A percentile compares a stretch with the other conserved stretches of the same genome.
Conservation (phyloP, 768 basidiomycete genomes). For the Cystofilobasidium macerans region DNA sequence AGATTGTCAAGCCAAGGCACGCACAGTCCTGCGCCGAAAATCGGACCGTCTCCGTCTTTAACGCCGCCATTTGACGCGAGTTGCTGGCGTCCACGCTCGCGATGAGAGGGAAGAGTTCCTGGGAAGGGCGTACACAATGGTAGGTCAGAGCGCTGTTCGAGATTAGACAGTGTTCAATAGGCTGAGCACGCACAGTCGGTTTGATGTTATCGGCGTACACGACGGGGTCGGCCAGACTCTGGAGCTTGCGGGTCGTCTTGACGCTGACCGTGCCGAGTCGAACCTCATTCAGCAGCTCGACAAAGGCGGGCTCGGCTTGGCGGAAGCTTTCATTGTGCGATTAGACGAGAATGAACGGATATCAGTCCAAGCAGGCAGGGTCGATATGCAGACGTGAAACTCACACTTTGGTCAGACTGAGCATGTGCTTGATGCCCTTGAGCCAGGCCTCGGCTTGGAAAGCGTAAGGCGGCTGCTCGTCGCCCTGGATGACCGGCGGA, state of each 20-base stretch:
- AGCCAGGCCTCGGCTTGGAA: slow-evolving; percentile 79
- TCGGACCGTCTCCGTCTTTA: slow-evolving; percentile 5
- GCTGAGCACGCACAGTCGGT: slow-evolving; percentile 75
- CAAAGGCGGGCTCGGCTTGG: too few relatives aligned
- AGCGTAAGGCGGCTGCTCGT: slow-evolving; percentile 51
- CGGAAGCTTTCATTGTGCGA: too few relatives aligned
- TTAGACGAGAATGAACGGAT: too few relatives aligned
- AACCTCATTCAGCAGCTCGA: slow-evolving; percentile 99
- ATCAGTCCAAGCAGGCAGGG: too few relatives aligned
- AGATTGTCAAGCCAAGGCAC: too few relatives aligned
- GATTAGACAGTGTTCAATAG: too few relatives aligned
- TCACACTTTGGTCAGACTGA: slow-evolving; percentile 65
- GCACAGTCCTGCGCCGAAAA: slow-evolving; percentile 2
- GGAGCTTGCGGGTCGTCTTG: slow-evolving; percentile 61
- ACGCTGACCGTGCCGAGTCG: slow-evolving; percentile 64
- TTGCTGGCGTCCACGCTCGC: slow-evolving; percentile 74
- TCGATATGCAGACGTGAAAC: too few relatives aligned
- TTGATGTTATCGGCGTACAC: slow-evolving; percentile 67
- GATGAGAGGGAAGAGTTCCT: slow-evolving; percentile 69
- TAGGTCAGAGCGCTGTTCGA: too few relatives aligned
- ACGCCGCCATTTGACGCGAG: background rate
- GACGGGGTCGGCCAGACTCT: slow-evolving; percentile 54
- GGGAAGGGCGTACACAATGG: background rate
- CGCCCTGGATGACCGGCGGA: background rate
- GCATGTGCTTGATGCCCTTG: slow-evolving; percentile 61